Evolutionary conservation across 805 yeast genomes (phyloP), one percentile per base, ranked within the genome.

Genomic region (baker's yeast (Saccharomyces cerevisiae)): DNA sequence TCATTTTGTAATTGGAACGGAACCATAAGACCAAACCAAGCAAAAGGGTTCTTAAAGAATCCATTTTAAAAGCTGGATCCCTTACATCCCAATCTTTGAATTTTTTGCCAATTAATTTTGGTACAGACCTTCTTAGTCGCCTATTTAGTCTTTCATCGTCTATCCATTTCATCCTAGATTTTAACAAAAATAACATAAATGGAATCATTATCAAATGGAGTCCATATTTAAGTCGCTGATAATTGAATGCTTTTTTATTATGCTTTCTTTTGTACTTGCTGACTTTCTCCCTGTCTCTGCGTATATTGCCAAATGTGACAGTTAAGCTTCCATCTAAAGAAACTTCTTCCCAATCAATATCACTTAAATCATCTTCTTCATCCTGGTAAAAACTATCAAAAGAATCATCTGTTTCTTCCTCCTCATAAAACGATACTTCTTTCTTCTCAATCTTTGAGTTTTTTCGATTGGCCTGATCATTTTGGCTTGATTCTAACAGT

Each of bases 261-360:
- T 21, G 27, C 17, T 9, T 14, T 27, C 29, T 31, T 41, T 31
- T 47, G 17, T 6, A 26, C 28, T 13, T 51, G 21, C 13, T 49
- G 30, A 14, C 41, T 41, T 28, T 46, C 21, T 17, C 27, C 4
- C 6, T 17, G 11, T 48, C 13, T 8, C 1, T 24, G 55, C 13
- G 26, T 29, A 41, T 46, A 27, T 48, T 36, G 26, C 2, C 36
- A 10, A 47, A 30, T 22, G 50, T 55, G 24, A 46, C 30, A 22
- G 43, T 22, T 27, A 41, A 46, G 21, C 26, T 48, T 21, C 50
- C 48, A 43, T 57, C 53, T 21, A 66, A 51, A 4, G 64, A 57
- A 1, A 66, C 61, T 13, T 66, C 70, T 53, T 66, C 70, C 70
- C 70, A 67, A 41, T 63, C 68, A 10, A 59, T 51, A 22, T 59